A percentile compares a stretch with the other conserved stretches of the same genome.
These are phyloP conservation scores for Cyclotella kingstonii DNA, from an alignment of 108 stramenopile species.

Conservation along the genomic window DNA sequence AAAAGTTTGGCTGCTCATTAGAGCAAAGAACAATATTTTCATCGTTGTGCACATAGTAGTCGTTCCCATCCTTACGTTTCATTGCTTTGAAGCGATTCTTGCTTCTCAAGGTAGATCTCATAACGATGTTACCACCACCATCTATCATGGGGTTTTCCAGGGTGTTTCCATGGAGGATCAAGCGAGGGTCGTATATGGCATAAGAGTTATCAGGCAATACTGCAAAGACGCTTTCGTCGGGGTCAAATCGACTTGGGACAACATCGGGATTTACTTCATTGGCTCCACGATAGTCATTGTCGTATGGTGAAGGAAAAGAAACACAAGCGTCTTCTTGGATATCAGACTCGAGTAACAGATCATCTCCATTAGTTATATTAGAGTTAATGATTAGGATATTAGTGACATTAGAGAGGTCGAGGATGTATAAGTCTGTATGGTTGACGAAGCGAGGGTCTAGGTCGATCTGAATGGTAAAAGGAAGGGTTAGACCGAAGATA, in stretches of 20 bases:
- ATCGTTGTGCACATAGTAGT: conserved; percentile 30
- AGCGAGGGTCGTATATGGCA: conserved; percentile 33
- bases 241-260: conserved; percentile 23
- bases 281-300: conserved; percentile 46
- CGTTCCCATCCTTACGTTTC: neutral
- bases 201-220: conserved; percentile 28
- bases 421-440: conserved; percentile 25
- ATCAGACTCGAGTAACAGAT: conserved; percentile 28
- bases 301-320: conserved; percentile 39
- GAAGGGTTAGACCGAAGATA: neutral
- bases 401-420: conserved; percentile 23
- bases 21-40: conserved; percentile 42
- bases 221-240: conserved; percentile 39
- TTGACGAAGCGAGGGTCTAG: conserved; percentile 40
- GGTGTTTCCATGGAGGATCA: conserved; percentile 36
- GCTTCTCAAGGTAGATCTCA: conserved; percentile 25
- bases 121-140: conserved; percentile 34
- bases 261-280: conserved; percentile 25
- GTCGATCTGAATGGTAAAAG: conserved; percentile 9
- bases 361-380: conserved; percentile 31
- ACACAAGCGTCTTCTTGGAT: conserved; percentile 33
- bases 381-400: conserved; percentile 25
- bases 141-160: conserved; percentile 42
- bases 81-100: conserved; percentile 21
- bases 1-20: conserved; percentile 41